Conservation (phyloP, 2,329 filamentous ascomycete genomes). For the Paecilomyces dactylethromorphus region DNA sequence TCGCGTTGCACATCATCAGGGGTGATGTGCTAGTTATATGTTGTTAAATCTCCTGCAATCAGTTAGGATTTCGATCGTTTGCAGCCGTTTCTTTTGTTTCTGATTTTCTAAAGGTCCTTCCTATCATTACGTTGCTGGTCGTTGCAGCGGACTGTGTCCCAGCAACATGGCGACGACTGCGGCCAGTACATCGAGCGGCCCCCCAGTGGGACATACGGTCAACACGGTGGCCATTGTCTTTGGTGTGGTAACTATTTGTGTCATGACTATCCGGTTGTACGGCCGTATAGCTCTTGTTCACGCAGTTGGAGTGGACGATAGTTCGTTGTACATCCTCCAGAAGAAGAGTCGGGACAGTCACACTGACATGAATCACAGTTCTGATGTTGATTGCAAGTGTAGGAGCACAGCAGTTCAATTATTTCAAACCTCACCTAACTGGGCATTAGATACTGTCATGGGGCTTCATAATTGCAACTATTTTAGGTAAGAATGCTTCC, state of each 20-base stretch:
- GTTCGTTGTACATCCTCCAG: background rate
- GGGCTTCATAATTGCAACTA: background rate
- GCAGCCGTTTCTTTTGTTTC: background rate
- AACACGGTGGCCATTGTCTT: conserved; percentile 1
- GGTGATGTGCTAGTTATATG: background rate
- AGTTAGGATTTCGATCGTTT: background rate
- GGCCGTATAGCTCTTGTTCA: background rate
- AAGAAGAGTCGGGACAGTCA: background rate
- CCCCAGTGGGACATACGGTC: background rate
- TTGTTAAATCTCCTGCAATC: background rate
- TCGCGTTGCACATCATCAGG: background rate
- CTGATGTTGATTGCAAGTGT: background rate
- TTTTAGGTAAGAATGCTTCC: background rate
- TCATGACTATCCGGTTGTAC: background rate
- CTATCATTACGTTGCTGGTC: background rate
- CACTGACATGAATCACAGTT: background rate
- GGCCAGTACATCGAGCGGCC: background rate
- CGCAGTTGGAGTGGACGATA: background rate
- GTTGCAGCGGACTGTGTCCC: background rate
- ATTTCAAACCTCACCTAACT: background rate
- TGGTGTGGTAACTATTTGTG: background rate
- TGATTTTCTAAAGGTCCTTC: background rate
- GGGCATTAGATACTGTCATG: background rate
- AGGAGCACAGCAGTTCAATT: background rate
- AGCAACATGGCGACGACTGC: background rate